Evolutionary conservation across 1,284 basidiomycete species (phyloP), one percentile per base, ranked within the genome.

Genomic region (Cryptococcus amylolentus): DNA sequence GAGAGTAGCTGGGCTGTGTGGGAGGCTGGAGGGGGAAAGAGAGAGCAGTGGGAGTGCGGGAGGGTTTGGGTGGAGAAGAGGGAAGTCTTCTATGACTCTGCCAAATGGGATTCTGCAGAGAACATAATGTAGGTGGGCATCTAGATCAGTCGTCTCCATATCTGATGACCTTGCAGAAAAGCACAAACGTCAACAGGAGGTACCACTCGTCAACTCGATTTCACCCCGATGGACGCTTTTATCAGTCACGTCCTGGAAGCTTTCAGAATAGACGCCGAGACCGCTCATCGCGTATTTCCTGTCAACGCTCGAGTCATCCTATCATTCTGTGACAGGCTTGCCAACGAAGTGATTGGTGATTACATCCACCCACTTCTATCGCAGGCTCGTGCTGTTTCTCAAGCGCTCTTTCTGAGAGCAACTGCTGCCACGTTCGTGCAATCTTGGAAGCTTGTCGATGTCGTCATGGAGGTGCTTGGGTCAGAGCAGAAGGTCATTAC

Each of bases 41-140:
- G 72, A 31, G 73, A 79, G n/a, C 88, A 90, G 59, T 94, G 91
- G 91, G 91, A 94, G 72, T 85, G 92, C 80, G 90, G 89, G 0
- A 84, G 88, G 54, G 86, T 92, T 18, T 97, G 94, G 89, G 86
- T 89, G 2, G 93, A 97, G 77, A 95, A 95, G 78, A 80, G 88
- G 31, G 91, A 94, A 71, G 85, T 96, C n/a, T 91, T 97, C 69
- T 96, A 94, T 73, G 87, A 91, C 67, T 84, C 85, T 56, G 84
- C 82, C 3, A 81, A 82, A 50, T 94, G 90, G 86, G 84, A 88
- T 64, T 84, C 92, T 0, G 69, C 88, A 40, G 85, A 87, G 60
- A 96, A 96, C 75, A 85, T 94, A 69, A 87, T 86, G 87, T 89
- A 72, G 73, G 88, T 82, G 14, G 4, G 10, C 9, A 47, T 12